These are phyloP conservation scores for Salvia miltiorrhiza DNA, from an alignment of 257 asterid species.

Conservation along the genomic window DNA sequence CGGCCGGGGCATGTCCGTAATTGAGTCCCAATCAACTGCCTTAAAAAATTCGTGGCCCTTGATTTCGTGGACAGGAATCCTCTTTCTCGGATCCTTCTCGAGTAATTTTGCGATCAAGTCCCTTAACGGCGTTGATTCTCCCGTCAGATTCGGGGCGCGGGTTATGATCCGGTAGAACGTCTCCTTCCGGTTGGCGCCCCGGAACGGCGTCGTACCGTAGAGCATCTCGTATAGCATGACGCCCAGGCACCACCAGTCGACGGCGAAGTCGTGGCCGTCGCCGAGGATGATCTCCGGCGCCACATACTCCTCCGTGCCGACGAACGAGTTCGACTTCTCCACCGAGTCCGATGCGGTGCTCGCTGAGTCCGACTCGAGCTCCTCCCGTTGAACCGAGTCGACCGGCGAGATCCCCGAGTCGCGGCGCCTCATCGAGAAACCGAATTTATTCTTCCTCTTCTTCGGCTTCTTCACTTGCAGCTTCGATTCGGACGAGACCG, in stretches of 20 bases:
- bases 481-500: slow-evolving; percentile 24
- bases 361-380: slow-evolving; percentile 27
- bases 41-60: slow-evolving; percentile 60
- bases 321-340: slow-evolving; percentile 84
- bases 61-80: slow-evolving; percentile 51
- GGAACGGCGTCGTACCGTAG: slow-evolving; percentile 85
- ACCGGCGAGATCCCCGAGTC: slow-evolving; percentile 47
- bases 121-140: slow-evolving; percentile 79
- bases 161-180: slow-evolving; percentile 57
- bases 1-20: slow-evolving; percentile 69
- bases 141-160: slow-evolving; percentile 55
- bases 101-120: slow-evolving; percentile 70
- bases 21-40: slow-evolving; percentile 63
- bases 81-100: slow-evolving; percentile 66
- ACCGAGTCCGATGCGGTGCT: slow-evolving; percentile 38
- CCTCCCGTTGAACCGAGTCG: slow-evolving; percentile 37
- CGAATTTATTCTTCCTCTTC: slow-evolving; percentile 24
- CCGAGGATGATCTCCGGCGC: slow-evolving; percentile 87
- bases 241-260: slow-evolving; percentile 97
- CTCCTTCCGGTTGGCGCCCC: slow-evolving; percentile 68
- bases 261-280: slow-evolving; percentile 88
- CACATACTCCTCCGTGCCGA: slow-evolving; percentile 93
- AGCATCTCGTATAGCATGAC: slow-evolving; percentile 86
- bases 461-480: slow-evolving; percentile 28
- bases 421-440: slow-evolving; percentile 28